Conservation (phyloP, 495 filamentous ascomycete species). For the Xylaria telfairii region DNA sequence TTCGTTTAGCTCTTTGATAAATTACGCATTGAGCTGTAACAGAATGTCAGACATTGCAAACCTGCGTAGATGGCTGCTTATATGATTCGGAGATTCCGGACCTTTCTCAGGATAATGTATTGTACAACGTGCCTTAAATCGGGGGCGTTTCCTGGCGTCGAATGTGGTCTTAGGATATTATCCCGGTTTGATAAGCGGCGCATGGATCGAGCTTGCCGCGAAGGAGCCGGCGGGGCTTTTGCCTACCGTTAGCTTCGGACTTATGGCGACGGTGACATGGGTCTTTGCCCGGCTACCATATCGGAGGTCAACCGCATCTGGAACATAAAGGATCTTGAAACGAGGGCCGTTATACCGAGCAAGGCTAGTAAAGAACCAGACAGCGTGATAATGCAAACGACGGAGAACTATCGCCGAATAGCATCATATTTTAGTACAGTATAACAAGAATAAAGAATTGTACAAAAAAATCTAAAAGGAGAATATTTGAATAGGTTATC, state of each 20-base stretch:
- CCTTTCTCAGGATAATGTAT: not conserved
- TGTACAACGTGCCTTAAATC: not conserved
- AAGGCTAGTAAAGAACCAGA: not conserved
- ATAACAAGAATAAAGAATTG: not conserved
- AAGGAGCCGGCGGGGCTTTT: constrained; percentile 11
- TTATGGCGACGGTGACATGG: not conserved
- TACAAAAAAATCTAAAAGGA: not conserved
- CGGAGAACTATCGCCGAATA: too few relatives aligned
- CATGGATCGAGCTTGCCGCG: not conserved
- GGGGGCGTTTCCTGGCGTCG: not conserved
- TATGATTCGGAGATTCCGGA: constrained; percentile 16
- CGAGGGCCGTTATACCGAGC: not conserved
- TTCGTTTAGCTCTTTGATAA: not conserved
- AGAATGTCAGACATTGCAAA: not conserved
- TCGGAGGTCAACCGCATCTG: not conserved
- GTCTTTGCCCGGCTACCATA: not conserved
- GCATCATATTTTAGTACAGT: not conserved
- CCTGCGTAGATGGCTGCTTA: constrained; percentile 20
- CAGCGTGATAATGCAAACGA: not conserved
- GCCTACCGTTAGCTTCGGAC: constrained; percentile 7
- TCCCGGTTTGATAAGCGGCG: not conserved
- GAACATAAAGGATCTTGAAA: constrained; percentile 4
- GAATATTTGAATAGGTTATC: not conserved
- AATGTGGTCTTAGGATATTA: not conserved
- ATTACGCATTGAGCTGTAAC: not conserved